phyloP scores from a whole-genome alignment of 768 basidiomycete species.

The Agaricus subrufescens region DNA sequence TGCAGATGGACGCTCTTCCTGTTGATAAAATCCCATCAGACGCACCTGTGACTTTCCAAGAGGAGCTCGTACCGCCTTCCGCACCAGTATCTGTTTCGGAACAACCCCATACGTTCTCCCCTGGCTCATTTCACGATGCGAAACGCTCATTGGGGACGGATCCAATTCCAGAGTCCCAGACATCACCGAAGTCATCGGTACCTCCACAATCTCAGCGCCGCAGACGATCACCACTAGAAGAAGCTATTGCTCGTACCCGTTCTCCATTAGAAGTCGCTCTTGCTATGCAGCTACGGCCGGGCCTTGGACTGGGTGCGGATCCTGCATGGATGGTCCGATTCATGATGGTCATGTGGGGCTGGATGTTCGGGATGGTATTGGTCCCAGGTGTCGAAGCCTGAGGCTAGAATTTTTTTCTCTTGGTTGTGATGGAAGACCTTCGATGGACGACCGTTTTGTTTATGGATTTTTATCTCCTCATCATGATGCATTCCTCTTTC shows the following conservation, averaged over 20 bases:
- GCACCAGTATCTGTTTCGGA: neutral
- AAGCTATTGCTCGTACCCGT: constrained; percentile 15
- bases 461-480: neutral
- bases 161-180: neutral
- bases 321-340: constrained; percentile 78
- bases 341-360: constrained; percentile 76
- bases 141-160: constrained; percentile 1
- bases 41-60: neutral
- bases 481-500: neutral
- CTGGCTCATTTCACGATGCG: constrained; percentile 24
- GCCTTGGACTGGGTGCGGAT: constrained; percentile 65
- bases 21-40: neutral
- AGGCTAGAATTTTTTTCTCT: neutral
- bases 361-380: constrained; percentile 57
- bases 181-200: neutral
- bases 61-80: neutral
- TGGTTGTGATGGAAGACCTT: neutral
- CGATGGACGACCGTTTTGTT: neutral
- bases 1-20: neutral
- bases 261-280: constrained; percentile 63
- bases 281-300: constrained; percentile 74
- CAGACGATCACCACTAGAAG: constrained; percentile 5
- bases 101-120: constrained; percentile 17
- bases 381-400: neutral
- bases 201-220: constrained; percentile 7